phyloP scores from a whole-genome alignment of 2,329 filamentous ascomycete species.

The Lasiodiplodia hormozganensis region DNA sequence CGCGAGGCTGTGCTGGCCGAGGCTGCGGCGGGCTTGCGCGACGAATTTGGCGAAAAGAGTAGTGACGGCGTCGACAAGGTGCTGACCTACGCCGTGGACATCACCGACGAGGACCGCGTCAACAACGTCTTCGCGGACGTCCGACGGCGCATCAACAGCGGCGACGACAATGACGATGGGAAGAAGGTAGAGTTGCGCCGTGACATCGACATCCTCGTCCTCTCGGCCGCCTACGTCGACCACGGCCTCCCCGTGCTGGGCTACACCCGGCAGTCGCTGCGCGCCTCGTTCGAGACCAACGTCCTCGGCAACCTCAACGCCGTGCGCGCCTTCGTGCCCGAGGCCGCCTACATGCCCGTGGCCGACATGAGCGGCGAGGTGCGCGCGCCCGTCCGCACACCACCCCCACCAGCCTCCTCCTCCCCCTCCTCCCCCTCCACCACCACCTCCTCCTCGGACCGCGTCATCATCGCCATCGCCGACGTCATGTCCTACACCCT shows the following conservation, averaged over 20 bases:
- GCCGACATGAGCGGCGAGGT: background rate
- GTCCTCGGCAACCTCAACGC: slow-evolving; percentile 11
- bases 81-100: slow-evolving; percentile 22
- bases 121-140: slow-evolving; percentile 20
- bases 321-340: slow-evolving; percentile 31
- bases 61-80: background rate
- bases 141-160: background rate
- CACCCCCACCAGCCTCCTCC: background rate
- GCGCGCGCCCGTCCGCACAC: background rate
- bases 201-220: slow-evolving; percentile 29
- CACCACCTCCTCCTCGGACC: background rate
- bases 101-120: slow-evolving; percentile 5
- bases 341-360: background rate
- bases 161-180: no score
- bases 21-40: background rate
- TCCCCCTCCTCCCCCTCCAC: no score
- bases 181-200: background rate
- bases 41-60: background rate
- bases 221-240: slow-evolving; percentile 26
- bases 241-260: slow-evolving; percentile 26
- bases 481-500: slow-evolving; percentile 18
- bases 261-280: slow-evolving; percentile 5
- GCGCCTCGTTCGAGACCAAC: background rate
- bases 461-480: slow-evolving; percentile 19
- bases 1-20: slow-evolving; percentile 40